A percentile compares a stretch with the other conserved stretches of the same genome.
phyloP scores from a whole-genome alignment of 495 filamentous ascomycete genomes.

The Daldinia concentrica region DNA sequence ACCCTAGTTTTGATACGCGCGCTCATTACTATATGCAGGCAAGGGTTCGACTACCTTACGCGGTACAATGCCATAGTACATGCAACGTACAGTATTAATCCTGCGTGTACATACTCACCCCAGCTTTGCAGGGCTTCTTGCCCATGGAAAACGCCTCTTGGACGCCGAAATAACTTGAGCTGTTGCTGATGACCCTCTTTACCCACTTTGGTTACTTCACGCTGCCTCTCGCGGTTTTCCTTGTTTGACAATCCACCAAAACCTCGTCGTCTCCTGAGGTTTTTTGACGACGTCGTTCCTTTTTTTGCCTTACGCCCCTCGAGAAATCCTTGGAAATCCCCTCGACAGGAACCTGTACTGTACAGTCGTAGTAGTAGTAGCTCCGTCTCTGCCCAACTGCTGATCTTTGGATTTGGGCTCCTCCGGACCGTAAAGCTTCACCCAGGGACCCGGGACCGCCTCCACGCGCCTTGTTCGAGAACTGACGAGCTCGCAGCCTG shows the following conservation, averaged over 20 bases:
- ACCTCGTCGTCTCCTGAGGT: slow-evolving; percentile 41
- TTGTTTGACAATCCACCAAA: slow-evolving; percentile 45
- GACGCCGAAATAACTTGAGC: slow-evolving; percentile 44
- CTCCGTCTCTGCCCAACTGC: slow-evolving; percentile 50
- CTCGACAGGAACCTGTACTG: slow-evolving; percentile 22
- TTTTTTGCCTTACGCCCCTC: slow-evolving; percentile 25
- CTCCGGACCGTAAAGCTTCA: slow-evolving; percentile 43
- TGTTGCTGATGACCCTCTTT: slow-evolving; percentile 43
- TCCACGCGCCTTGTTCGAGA: slow-evolving; percentile 45
- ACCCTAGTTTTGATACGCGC: slow-evolving; percentile 41
- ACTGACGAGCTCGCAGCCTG: slow-evolving; percentile 42
- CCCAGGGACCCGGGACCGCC: slow-evolving; percentile 43
- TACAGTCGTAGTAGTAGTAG: slow-evolving; percentile 38
- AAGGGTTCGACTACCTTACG: slow-evolving; percentile 13
- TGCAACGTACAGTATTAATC: slow-evolving; percentile 13
- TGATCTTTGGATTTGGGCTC: slow-evolving; percentile 51
- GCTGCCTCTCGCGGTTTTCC: slow-evolving; percentile 41
- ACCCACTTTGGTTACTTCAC: slow-evolving; percentile 41
- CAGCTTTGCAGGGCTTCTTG: slow-evolving; percentile 35
- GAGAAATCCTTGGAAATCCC: slow-evolving; percentile 31
- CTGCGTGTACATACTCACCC: slow-evolving; percentile 24
- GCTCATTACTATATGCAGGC: slow-evolving; percentile 23
- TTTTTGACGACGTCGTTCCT: slow-evolving; percentile 42
- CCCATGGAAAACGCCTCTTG: slow-evolving; percentile 38
- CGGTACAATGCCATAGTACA: slow-evolving; percentile 12